Evolutionary conservation across 2,329 filamentous ascomycete genomes (phyloP), one percentile per base, ranked within the genome.

Genomic region (Colletotrichum australisinense): DNA sequence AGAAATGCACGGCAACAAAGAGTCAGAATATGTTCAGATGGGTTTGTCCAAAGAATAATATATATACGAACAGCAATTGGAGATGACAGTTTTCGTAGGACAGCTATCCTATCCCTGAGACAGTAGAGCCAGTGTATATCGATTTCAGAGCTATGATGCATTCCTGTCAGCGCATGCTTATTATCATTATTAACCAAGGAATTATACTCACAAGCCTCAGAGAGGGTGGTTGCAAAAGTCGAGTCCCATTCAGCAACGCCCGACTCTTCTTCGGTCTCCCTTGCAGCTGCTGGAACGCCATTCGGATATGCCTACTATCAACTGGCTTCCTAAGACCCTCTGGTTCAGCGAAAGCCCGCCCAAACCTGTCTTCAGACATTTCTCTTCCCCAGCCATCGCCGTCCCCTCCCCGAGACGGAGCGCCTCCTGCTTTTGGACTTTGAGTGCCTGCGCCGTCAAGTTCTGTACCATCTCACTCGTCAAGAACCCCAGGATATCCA

Each of bases 391-490:
- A 14, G 12, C 53, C 19, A 19, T 1, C n/a, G 49, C 12, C 30
- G 5, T 11, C 8, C 55, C 9, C 22, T 22, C n/a, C 49, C 35
- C 35, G 6, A 28, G 14, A 24, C 19, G 24, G 16, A 38, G 30
- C 12, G 26, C 6, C 38, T 74, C 69, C 8, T 16, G 26, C 24
- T 22, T 16, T 46, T 74, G 74, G 19, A 74, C 63, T n/a, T 22
- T 65, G 46, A 76, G 26, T 8, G 74, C 75, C 46, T 68, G 65
- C 1, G 30, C 68, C 0, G 75, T 75, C 4, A 76, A 42, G 0
- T 24, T 69, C 28, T 76, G 76, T 4, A 78, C 77, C 75, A 77
- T 77, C 55, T 78, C 77, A 0, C 69, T 70, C 4, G 75, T 74
- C 28, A 78, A 14, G 19, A 77, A 77, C 0, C 77, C 75, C 19